Evolutionary conservation across 2,329 filamentous ascomycete species (phyloP), one percentile per base, ranked within the genome.

Genomic region (Colletotrichum lentis): DNA sequence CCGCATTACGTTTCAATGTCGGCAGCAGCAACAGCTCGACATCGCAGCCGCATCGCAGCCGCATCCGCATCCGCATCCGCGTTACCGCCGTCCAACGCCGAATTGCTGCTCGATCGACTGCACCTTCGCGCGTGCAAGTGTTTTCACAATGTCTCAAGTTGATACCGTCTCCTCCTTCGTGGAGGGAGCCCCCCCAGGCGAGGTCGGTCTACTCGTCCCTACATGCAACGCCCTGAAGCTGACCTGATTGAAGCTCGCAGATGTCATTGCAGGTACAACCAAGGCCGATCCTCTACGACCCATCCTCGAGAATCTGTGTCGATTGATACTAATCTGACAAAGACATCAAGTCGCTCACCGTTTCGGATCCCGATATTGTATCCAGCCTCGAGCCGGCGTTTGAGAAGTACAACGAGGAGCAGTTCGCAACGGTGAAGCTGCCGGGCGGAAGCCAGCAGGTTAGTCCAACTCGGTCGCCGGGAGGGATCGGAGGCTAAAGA

Each of bases 391-490:
- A 85, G 7, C 92, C 94, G 0, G 94, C 96, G 0, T 96, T 97
- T 78, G 85, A 94, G 80, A 93, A 91, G 80, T 98, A 99, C 86
- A 97, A 98, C 75, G 95, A 99, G 81, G 91, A 94, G 80, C 96
- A 99, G 80, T 91, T 97, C 79, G 82, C 89, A 56, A 94, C 94
- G 18, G 90, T 93, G 70, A 97, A 96, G 85, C 87, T 99, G 64
- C 95, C 95, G 0, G 94, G 94, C 37, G 88, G 91, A 77, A 95
- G 89, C 79, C 89, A 93, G 78, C 74, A 76, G 62, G 80, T 82
- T 14, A 59, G 69, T 71, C 18, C 27, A 39, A 39, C n/a, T 12
- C 5, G n/a, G 44, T 5, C 24, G 10, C 5, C 20, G 12, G 12
- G 37, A 37, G 24, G 24, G 7, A 35, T 43, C 18, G 44, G 47